phyloP scores from a whole-genome alignment of 306 rosid genomes.

The Carpinus fangiana region DNA sequence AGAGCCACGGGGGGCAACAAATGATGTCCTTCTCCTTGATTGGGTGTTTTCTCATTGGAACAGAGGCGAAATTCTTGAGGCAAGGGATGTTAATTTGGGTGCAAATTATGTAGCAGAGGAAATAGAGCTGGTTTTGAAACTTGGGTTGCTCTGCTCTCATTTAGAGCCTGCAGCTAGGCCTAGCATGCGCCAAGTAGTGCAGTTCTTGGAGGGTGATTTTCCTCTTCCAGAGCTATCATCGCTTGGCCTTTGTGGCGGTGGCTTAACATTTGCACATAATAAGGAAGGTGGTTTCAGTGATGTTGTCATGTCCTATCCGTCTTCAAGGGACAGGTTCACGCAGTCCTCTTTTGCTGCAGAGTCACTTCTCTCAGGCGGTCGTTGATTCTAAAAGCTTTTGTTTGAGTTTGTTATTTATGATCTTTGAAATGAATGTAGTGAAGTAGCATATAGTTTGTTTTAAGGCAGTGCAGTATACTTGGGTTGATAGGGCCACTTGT shows the following conservation, averaged over 20 bases:
- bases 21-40: conserved; percentile 55
- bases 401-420: background rate
- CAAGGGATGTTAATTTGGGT: conserved; percentile 45
- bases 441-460: no score
- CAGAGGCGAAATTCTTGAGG: conserved; percentile 41
- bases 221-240: conserved; percentile 20
- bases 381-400: conserved; percentile 22
- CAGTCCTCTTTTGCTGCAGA: conserved; percentile 39
- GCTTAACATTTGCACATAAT: conserved; percentile 25
- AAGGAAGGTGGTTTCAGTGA: conserved; percentile 37
- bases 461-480: no score
- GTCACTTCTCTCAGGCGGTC: conserved; percentile 53
- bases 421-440: no score
- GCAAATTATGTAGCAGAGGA: conserved; percentile 43
- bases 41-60: conserved; percentile 58
- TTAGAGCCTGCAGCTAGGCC: conserved; percentile 29
- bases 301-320: conserved; percentile 34
- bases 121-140: conserved; percentile 53
- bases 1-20: background rate
- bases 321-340: conserved; percentile 36
- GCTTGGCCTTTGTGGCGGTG: conserved; percentile 34
- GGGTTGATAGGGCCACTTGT: background rate
- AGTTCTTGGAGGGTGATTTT: conserved; percentile 29
- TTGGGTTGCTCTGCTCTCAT: conserved; percentile 62
- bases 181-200: conserved; percentile 39